Percentiles rank a stretch among this genome's conserved stretches.
Conservation (phyloP, 345 rosid genomes). For the Tarenaya hassleriana region DNA sequence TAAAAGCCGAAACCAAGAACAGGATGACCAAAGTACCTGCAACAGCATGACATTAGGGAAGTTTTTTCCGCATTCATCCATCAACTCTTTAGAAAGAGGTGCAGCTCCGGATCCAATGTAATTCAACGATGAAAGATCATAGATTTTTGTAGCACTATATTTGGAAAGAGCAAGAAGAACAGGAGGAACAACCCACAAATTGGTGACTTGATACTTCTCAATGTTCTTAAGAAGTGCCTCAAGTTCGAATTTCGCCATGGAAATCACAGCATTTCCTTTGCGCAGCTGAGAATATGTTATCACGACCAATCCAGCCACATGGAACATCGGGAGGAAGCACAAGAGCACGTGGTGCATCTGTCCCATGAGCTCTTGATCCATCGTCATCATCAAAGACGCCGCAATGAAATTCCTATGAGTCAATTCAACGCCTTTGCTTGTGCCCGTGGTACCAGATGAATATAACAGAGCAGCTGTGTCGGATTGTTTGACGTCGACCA, state of each 20-base stretch:
- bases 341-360: constrained; percentile 44
- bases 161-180: constrained; percentile 77
- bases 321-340: constrained; percentile 85
- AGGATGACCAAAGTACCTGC: constrained; percentile 44
- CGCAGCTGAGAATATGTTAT: constrained; percentile 48
- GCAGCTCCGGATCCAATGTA: constrained; percentile 81
- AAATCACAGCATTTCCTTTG: constrained; percentile 51
- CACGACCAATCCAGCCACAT: constrained; percentile 66
- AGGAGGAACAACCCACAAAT: constrained; percentile 87
- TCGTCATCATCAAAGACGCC: constrained; percentile 55
- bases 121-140: constrained; percentile 61
- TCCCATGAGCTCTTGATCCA: constrained; percentile 56
- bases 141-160: constrained; percentile 45
- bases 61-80: constrained; percentile 65
- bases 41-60: constrained; percentile 41
- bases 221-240: constrained; percentile 41
- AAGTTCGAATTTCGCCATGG: constrained; percentile 66
- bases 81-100: constrained; percentile 79
- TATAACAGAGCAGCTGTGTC: constrained; percentile 66
- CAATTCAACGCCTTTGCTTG: constrained; percentile 64
- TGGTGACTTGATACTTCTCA: constrained; percentile 58
- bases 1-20: constrained; percentile 4
- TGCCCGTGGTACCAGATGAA: constrained; percentile 79
- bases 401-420: constrained; percentile 63
- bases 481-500: constrained; percentile 39